phyloP scores from a whole-genome alignment of 2,329 filamentous ascomycete species.

The Bisporella sp. region DNA sequence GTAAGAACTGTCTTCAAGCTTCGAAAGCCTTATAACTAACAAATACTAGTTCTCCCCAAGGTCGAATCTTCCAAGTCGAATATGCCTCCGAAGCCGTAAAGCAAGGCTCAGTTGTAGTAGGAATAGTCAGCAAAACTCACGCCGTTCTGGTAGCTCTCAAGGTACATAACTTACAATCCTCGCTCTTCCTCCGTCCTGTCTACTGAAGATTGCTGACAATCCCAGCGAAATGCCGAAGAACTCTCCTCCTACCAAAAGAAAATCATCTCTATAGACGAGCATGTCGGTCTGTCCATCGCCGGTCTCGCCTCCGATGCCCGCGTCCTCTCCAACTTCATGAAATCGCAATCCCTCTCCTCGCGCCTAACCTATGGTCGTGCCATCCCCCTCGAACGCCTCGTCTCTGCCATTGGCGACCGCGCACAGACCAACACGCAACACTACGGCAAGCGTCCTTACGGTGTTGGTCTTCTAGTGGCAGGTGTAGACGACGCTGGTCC shows the following conservation, averaged over 20 bases:
- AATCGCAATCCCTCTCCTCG: constrained; percentile 93
- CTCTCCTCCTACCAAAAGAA: constrained; percentile 99
- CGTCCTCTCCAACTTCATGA: constrained; percentile 99
- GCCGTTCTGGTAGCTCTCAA: constrained; percentile 93
- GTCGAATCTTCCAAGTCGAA: constrained; percentile 98
- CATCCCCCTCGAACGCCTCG: constrained; percentile 83
- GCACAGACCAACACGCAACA: constrained; percentile 97
- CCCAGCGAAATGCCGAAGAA: constrained; percentile 94
- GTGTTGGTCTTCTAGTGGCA: constrained; percentile 85
- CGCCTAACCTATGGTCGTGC: constrained; percentile 93
- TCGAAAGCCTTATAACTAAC: constrained; percentile 15
- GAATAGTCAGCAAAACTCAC: constrained; percentile 96
- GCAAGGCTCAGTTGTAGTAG: constrained; percentile 96
- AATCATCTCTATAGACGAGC: constrained; percentile 92
- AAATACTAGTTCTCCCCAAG: constrained; percentile 81
- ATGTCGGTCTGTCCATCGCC: constrained; percentile 91
- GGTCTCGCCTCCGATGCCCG: constrained; percentile 96
- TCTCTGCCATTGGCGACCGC: constrained; percentile 88
- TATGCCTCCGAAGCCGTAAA: constrained; percentile 98
- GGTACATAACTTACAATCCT: constrained; percentile 41
- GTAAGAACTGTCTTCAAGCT: constrained; percentile 46
- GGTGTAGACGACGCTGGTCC: constrained; percentile 91
- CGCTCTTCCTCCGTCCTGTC: neutral
- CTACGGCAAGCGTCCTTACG: constrained; percentile 94
- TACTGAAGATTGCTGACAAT: constrained; percentile 5